Percentiles rank a stretch among this genome's conserved stretches.
Conservation (phyloP, 2,329 filamentous ascomycete genomes). For the Diplodia seriata region DNA sequence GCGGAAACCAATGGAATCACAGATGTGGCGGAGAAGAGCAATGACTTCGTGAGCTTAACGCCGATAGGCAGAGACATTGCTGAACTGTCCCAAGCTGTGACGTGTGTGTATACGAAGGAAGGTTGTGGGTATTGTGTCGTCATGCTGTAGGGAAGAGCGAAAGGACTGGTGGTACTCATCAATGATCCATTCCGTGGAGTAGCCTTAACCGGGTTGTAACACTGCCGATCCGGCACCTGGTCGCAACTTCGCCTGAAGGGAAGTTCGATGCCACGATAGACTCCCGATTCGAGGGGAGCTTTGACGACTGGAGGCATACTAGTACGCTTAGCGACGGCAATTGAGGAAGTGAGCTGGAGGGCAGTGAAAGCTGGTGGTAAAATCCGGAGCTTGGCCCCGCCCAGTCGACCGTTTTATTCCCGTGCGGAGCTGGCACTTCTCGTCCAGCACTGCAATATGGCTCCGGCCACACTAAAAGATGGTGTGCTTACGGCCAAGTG, state of each 20-base stretch:
- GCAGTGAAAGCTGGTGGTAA: neutral
- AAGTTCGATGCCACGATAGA: neutral
- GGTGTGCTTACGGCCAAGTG: conserved; percentile 3
- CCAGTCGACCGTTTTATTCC: neutral
- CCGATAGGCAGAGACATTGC: neutral
- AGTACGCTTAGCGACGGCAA: neutral
- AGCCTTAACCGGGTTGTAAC: neutral
- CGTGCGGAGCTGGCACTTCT: neutral
- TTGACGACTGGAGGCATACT: neutral
- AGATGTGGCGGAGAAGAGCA: neutral
- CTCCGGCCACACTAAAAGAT: neutral
- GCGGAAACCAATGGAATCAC: neutral
- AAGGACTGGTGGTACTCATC: neutral
- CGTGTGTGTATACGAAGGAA: neutral
- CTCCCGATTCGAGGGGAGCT: neutral
- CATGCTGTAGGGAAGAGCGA: neutral
- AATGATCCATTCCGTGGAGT: neutral
- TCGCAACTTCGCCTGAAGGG: neutral
- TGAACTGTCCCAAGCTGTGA: neutral
- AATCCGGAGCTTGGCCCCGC: neutral
- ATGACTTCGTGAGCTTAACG: neutral
- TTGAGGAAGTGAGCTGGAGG: neutral
- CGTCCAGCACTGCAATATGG: neutral
- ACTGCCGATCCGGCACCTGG: neutral
- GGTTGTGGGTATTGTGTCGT: neutral